phyloP scores from a whole-genome alignment of 805 yeast genomes.

The Wickerhamiella kurtzmanii region DNA sequence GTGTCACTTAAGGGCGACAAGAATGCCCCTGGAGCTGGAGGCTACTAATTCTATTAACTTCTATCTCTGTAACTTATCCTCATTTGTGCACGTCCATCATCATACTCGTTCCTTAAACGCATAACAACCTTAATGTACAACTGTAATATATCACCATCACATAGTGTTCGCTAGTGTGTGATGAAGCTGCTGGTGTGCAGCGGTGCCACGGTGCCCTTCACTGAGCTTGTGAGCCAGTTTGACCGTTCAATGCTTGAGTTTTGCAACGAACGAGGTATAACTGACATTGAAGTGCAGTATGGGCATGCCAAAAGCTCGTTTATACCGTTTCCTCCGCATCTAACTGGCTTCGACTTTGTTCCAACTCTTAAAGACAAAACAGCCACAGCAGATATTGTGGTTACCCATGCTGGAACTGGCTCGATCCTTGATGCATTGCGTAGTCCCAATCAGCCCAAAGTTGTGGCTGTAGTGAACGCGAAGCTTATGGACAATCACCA shows the following conservation, averaged over 20 bases:
- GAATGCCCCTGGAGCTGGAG: slow-evolving; percentile 66
- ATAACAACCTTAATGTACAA: no score
- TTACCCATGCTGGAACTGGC: slow-evolving; percentile 90
- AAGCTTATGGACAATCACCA: slow-evolving; percentile 82
- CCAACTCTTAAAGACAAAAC: slow-evolving; percentile 33
- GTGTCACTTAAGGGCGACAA: slow-evolving; percentile 53
- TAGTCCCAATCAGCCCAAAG: slow-evolving; percentile 33
- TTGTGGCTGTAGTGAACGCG: slow-evolving; percentile 55
- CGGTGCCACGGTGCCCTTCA: slow-evolving; percentile 85
- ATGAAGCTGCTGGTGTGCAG: slow-evolving; percentile 46
- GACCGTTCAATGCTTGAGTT: slow-evolving; percentile 28
- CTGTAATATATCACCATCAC: no score
- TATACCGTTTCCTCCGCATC: slow-evolving; percentile 12
- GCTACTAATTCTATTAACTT: slow-evolving; percentile 38
- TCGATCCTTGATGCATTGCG: slow-evolving; percentile 71
- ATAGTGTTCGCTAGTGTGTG: no score
- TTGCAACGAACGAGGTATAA: slow-evolving; percentile 30
- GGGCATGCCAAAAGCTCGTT: slow-evolving; percentile 33
- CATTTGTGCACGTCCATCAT: no score
- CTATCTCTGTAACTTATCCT: no score
- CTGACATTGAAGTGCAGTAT: slow-evolving; percentile 41
- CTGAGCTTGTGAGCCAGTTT: slow-evolving; percentile 37
- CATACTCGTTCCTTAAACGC: no score
- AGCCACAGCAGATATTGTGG: slow-evolving; percentile 39
- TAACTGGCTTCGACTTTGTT: slow-evolving; percentile 39